These are phyloP conservation scores for Dissophora ornata DNA, from an alignment of 192 early-diverging fungal genomes.

Conservation along the genomic window DNA sequence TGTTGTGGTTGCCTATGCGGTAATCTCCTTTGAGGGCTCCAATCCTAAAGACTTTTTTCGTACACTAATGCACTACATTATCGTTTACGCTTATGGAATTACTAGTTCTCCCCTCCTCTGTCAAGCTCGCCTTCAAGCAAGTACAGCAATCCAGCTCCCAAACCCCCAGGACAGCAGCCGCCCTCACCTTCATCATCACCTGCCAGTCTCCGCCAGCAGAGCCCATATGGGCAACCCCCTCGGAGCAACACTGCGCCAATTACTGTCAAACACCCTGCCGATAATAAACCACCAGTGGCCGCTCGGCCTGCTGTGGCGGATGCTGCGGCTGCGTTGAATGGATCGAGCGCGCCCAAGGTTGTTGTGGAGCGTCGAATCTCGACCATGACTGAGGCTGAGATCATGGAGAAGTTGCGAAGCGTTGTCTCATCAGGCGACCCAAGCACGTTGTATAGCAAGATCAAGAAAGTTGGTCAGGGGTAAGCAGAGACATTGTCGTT, in stretches of 20 bases:
- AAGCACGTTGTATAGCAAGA: slow-evolving; percentile 88
- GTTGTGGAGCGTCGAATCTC: slow-evolving; percentile 78
- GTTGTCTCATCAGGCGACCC: slow-evolving; percentile 95
- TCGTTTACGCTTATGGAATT: too few species aligned
- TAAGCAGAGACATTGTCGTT: slow-evolving; percentile 52
- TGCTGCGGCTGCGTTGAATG: slow-evolving; percentile 71
- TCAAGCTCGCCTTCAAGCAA: slow-evolving; percentile 46
- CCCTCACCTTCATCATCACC: slow-evolving; percentile 30
- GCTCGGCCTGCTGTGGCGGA: slow-evolving; percentile 45
- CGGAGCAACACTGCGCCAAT: slow-evolving; percentile 12
- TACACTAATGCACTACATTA: too few species aligned
- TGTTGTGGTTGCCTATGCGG: slow-evolving; percentile 3
- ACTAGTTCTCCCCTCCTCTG: slow-evolving; percentile 31
- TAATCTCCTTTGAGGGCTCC: too few species aligned
- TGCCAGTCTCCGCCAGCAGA: slow-evolving; percentile 27
- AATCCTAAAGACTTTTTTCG: too few species aligned
- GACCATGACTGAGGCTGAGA: slow-evolving; percentile 91
- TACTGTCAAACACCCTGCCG: too few species aligned
- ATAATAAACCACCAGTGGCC: slow-evolving; percentile 38
- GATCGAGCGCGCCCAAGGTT: slow-evolving; percentile 40
- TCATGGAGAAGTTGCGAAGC: slow-evolving; percentile 91
- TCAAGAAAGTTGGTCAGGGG: slow-evolving; percentile 98
- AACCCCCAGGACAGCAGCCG: slow-evolving; percentile 22
- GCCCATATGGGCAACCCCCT: slow-evolving; percentile 13
- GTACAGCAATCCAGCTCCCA: slow-evolving; percentile 31